These are phyloP conservation scores for Heliocybe sulcata DNA, from an alignment of 1,284 basidiomycete species.

Conservation along the genomic window DNA sequence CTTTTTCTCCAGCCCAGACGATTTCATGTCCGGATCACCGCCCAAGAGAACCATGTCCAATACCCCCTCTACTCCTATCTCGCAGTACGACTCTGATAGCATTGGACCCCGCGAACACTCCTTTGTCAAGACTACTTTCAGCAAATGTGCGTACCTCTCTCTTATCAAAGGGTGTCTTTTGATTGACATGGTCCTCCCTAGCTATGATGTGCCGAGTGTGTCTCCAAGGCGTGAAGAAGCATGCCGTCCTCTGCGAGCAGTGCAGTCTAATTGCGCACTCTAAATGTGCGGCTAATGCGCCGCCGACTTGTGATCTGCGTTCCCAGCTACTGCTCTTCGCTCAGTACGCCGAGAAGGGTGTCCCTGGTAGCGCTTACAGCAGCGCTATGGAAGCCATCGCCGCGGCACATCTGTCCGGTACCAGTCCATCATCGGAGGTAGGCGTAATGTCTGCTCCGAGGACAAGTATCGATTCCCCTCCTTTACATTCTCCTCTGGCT, in stretches of 20 bases:
- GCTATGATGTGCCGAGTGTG: conserved; percentile 88
- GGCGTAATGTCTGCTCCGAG: conserved; percentile 34
- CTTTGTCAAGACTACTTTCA: conserved; percentile 90
- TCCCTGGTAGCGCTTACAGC: conserved; percentile 40
- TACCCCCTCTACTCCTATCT: conserved; percentile 25
- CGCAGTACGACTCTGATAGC: conserved; percentile 24
- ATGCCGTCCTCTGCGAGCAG: conserved; percentile 81
- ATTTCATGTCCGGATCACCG: conserved; percentile 20
- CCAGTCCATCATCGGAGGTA: conserved; percentile 49
- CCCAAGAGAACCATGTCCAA: conserved; percentile 28
- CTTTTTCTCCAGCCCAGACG: conserved; percentile 2
- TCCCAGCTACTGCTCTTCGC: conserved; percentile 67
- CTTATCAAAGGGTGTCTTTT: conserved; percentile 10
- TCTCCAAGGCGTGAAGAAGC: conserved; percentile 74
- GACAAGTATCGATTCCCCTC: conserved; percentile 40
- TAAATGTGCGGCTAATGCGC: conserved; percentile 69
- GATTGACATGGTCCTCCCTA: conserved; percentile 24
- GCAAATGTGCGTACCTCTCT: conserved; percentile 62
- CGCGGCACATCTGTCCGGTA: conserved; percentile 26
- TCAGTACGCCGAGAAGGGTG: conserved; percentile 63
- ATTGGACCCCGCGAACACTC: conserved; percentile 62
- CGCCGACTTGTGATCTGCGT: conserved; percentile 78
- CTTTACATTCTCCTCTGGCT: conserved; percentile 22
- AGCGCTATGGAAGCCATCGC: conserved; percentile 42
- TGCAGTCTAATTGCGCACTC: conserved; percentile 87